These are phyloP conservation scores for Friedmanniomyces simplex DNA, from an alignment of 495 filamentous ascomycete genomes.

Conservation along the genomic window DNA sequence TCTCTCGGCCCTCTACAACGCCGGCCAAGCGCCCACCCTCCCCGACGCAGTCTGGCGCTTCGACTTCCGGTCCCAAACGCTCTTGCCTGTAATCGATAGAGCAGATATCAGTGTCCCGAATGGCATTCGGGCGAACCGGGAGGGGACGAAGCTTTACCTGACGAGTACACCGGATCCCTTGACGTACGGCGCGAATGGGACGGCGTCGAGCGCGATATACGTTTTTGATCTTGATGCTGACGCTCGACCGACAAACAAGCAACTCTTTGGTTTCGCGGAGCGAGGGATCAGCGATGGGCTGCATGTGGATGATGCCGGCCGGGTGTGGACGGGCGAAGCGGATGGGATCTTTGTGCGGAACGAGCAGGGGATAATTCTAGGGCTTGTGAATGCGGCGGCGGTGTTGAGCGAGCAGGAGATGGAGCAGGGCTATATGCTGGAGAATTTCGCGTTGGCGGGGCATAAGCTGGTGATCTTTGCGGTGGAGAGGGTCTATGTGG, in stretches of 20 bases:
- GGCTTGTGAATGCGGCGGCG: background rate
- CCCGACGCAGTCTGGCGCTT: constrained; percentile 4
- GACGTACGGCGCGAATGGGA: background rate
- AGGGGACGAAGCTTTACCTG: constrained; percentile 3
- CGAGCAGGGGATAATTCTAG: background rate
- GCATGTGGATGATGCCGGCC: background rate
- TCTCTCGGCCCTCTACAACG: background rate
- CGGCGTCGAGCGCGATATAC: background rate
- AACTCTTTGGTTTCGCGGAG: background rate
- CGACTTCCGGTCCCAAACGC: background rate
- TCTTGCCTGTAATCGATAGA: background rate
- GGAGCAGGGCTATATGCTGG: background rate
- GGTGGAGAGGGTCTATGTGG: background rate
- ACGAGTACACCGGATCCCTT: background rate
- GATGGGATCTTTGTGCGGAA: constrained; percentile 3
- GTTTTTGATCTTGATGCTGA: background rate
- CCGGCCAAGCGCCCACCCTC: background rate
- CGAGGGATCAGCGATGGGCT: background rate
- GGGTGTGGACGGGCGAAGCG: constrained; percentile 1
- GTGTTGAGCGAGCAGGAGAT: background rate
- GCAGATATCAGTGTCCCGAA: constrained; percentile 1
- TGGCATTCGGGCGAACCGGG: constrained; percentile 1
- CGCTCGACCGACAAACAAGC: background rate
- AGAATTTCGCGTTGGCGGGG: constrained; percentile 2
- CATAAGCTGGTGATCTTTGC: constrained; percentile 3